Conservation (phyloP, 2,329 filamentous ascomycete genomes). For the Trichoderma harzianum region DNA sequence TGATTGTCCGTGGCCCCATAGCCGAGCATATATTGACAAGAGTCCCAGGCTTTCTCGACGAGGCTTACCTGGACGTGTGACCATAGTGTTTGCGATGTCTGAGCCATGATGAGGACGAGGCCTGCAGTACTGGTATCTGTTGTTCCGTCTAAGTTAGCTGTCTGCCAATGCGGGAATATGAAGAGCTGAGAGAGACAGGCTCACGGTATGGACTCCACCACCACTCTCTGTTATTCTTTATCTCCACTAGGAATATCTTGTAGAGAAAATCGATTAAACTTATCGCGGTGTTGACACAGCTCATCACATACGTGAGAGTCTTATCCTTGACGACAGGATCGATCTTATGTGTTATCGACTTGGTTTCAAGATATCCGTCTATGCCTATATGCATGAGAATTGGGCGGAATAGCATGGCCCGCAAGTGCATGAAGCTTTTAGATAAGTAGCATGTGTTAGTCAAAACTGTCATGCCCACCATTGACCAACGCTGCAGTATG, state of each 20-base stretch:
- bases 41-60: conserved; percentile 5
- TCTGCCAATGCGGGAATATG: background rate
- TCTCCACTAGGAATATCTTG: conserved; percentile 18
- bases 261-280: conserved; percentile 30
- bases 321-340: conserved; percentile 4
- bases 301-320: conserved; percentile 28
- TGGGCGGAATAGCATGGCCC: conserved; percentile 22
- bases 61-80: background rate
- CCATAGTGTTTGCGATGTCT: conserved; percentile 5
- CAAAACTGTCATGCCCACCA: background rate
- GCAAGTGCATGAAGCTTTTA: conserved; percentile 17
- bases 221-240: conserved; percentile 34
- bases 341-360: background rate
- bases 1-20: background rate
- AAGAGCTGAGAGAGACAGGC: background rate
- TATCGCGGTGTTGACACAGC: conserved; percentile 31
- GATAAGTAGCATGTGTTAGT: background rate
- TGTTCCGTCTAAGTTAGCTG: background rate
- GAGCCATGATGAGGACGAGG: conserved; percentile 22
- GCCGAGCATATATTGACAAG: conserved; percentile 4
- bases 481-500: no score
- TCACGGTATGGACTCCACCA: conserved; percentile 24
- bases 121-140: conserved; percentile 22
- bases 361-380: background rate
- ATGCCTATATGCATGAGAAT: conserved; percentile 26